These are phyloP conservation scores for Hymenoscyphus fraxineus DNA, from an alignment of 2,329 filamentous ascomycete genomes.

Conservation along the genomic window DNA sequence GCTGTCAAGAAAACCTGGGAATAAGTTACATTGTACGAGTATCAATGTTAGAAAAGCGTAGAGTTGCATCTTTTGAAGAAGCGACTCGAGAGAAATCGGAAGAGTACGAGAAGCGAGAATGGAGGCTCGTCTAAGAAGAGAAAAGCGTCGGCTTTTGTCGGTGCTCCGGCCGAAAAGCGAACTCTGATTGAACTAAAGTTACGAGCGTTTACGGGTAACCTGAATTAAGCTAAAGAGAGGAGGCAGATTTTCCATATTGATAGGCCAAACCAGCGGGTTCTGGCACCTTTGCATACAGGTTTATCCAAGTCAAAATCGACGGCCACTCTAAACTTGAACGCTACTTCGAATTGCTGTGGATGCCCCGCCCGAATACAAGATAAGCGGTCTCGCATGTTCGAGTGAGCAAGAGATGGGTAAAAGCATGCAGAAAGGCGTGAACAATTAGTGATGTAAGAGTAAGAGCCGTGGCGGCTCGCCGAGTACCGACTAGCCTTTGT, in stretches of 20 bases:
- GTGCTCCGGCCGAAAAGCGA: background rate
- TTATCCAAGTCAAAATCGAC: no score
- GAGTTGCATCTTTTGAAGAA: background rate
- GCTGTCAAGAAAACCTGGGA: background rate
- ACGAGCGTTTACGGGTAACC: background rate
- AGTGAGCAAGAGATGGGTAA: no score
- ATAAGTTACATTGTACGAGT: background rate
- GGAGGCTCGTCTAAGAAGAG: background rate
- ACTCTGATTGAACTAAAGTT: background rate
- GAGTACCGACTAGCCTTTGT: no score
- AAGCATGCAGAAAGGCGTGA: no score
- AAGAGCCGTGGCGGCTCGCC: no score
- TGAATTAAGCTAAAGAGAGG: background rate
- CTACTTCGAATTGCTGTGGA: no score
- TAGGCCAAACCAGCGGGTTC: background rate
- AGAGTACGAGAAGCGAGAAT: background rate
- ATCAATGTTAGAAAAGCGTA: background rate
- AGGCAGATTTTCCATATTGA: background rate
- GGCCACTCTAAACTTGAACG: no score
- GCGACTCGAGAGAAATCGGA: background rate
- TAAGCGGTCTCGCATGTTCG: no score
- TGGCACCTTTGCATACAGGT: no score
- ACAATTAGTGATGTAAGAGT: no score
- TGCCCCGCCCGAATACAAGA: no score
- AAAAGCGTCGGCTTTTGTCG: background rate